Base-by-base conservation (phyloP, 106 monocot species). In the Hemerocallis citrina region DNA sequence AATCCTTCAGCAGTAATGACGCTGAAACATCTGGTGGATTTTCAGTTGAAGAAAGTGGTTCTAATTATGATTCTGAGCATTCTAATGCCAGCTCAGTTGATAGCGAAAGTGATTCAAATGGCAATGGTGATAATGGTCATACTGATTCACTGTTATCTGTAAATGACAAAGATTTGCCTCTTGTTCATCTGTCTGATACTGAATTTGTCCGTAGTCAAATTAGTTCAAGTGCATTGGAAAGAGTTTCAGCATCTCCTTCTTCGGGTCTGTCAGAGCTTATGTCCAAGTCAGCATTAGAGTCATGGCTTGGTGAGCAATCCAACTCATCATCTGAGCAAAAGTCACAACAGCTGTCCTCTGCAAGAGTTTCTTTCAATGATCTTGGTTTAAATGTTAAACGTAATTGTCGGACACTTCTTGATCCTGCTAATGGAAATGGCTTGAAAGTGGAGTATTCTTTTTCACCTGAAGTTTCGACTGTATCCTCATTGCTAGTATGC, bases 301-400 rank as follows among this genome's bases (percentile, higher is more conserved):
- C 87, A 48, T 98, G 96, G 96, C 60, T 98, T 55, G 78, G 81
- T 24, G 91, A 96, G 55, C 68, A 81, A 51, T 77, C 84, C 50
- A 54, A 47, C 52, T 42, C 44, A 24, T 39, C 77, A 44, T 75
- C 72, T 22, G 52, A 32, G 30, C 67, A 72, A 19, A 60, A 57
- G 54, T 68, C 80, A 29, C 44, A 44, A 55, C 55, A 58, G 8
- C 24, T 62, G 34, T 35, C 74, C 0, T 71, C 69, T 61, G 67
- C 81, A 25, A 92, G 91, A 73, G 76, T 98, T 30, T 98, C 91
- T 42, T 36, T 98, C 37, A 92, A 76, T 40, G 87, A 98, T 61
- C 74, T 86, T 60, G 62, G 38, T 39, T 55, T 71, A 23, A 69
- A 49, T 66, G 56, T 85, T 27, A 75, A 69, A 17, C 82, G 85